These are phyloP conservation scores for Coccomyxa sp. DNA, from an alignment of 139 green algal genomes.

Conservation along the genomic window DNA sequence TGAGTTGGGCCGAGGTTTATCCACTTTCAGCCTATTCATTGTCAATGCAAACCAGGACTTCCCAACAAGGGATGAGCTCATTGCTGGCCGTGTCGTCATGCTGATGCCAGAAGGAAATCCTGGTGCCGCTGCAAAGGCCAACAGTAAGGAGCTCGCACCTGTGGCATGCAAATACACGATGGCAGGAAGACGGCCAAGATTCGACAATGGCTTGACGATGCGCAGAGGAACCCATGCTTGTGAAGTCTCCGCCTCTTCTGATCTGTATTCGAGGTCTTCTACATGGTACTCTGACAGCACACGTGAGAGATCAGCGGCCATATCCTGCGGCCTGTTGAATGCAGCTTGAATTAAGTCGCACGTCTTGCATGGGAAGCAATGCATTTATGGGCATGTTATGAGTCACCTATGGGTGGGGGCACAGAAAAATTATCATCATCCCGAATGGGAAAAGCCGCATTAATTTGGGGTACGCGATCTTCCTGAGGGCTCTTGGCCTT, in stretches of 20 bases:
- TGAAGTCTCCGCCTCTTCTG: background rate
- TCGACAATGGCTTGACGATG: conserved; percentile 14
- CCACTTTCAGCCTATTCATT: background rate
- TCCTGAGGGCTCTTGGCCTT: background rate
- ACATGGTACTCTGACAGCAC: background rate
- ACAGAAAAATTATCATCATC: background rate
- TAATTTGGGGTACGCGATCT: background rate
- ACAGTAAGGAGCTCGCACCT: background rate
- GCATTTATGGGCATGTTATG: background rate
- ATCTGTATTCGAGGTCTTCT: background rate
- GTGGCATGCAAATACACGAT: background rate
- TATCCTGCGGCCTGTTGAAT: background rate
- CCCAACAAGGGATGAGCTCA: background rate
- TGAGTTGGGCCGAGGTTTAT: background rate
- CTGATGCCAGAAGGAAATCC: background rate
- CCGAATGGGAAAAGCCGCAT: background rate
- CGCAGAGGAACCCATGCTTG: conserved; percentile 57
- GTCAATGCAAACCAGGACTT: background rate
- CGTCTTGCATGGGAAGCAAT: background rate
- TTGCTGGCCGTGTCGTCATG: background rate
- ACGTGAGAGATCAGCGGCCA: background rate
- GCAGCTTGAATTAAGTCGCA: background rate
- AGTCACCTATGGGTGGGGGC: background rate
- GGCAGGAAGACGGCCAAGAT: background rate
- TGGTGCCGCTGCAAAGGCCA: background rate